These are phyloP conservation scores for Ceratobasidium sp. DNA, from an alignment of 1,284 basidiomycete species.

Conservation along the genomic window DNA sequence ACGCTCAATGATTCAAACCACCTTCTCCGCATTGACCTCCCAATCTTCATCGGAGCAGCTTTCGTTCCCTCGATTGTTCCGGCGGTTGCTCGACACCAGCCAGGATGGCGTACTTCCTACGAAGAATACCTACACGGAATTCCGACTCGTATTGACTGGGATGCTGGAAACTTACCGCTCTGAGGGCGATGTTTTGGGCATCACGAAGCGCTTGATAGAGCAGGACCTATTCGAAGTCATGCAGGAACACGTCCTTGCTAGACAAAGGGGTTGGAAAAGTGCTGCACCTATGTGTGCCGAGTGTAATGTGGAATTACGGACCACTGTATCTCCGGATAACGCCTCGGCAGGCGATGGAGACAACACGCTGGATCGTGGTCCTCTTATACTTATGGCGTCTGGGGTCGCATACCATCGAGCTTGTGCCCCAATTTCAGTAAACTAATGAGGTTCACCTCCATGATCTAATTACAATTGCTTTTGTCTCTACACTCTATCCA, in stretches of 20 bases:
- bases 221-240: conserved; percentile 85
- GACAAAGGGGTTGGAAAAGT: conserved; percentile 58
- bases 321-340: not conserved
- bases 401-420: conserved; percentile 47
- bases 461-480: conserved; percentile 40
- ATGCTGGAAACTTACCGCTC: conserved; percentile 96
- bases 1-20: conserved; percentile 84
- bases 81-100: conserved; percentile 84
- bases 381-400: conserved; percentile 41
- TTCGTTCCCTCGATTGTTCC: conserved; percentile 93
- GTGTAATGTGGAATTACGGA: conserved; percentile 19
- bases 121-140: conserved; percentile 88
- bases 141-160: conserved; percentile 88
- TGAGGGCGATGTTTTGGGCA: conserved; percentile 90
- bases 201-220: conserved; percentile 87
- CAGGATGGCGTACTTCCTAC: conserved; percentile 62
- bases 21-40: conserved; percentile 87
- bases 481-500: conserved; percentile 45
- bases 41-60: conserved; percentile 84
- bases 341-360: not conserved
- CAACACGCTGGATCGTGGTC: not conserved
- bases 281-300: conserved; percentile 27
- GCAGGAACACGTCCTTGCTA: conserved; percentile 59
- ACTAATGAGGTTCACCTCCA: conserved; percentile 24
- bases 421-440: conserved; percentile 44